Base-by-base conservation (phyloP, 768 basidiomycete genomes). In the Austroboletus eburneus region DNA sequence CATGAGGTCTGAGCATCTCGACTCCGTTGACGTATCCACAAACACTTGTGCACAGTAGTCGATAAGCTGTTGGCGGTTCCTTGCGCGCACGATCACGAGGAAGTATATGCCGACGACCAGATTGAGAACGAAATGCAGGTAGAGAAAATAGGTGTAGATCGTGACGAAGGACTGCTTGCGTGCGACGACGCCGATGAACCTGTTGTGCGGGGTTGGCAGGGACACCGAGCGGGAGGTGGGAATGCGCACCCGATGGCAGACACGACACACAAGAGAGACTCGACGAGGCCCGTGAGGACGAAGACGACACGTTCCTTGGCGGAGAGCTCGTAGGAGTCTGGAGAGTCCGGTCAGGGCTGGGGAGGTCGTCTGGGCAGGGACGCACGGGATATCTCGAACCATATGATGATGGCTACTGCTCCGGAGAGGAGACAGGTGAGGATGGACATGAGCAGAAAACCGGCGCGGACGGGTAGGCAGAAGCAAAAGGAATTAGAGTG, bases 311-410 rank as follows among this genome's bases (percentile, higher is more conserved):
- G 61, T 25, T 59, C 67, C 49, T 54, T 67, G 59, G 41, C 56
- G 49, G 58, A 59, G 45, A 50, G 47, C 10, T 65, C 45, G 65
- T 67, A 37, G 46, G 62, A 46, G 67, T 66, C 65, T 74, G 69
- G 34, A 6, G n/a, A 35, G 37, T 32, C 46, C 5, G 22, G 36
- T 36, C 36, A 41, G 22, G 42, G n/a, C 35, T 42, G 24, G 2
- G 24, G 7, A 2, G 39, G n/a, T 5, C 2, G 14, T 9, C 20
- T 13, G 3, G 9, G 33, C 24, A 13, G 38, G 39, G 16, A 72
- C 81, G 48, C 49, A 84, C 84, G 72, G 20, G 68, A 69, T 16
- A 84, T 63, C 58, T 84, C 79, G 59, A 78, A 81, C 83, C 82
- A 86, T 21, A 82, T 56, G 29, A 78, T 57, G 51, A 78, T 61